phyloP scores from a whole-genome alignment of 1,139 yeast genomes.

The Blastobotrys malaysiensis region DNA sequence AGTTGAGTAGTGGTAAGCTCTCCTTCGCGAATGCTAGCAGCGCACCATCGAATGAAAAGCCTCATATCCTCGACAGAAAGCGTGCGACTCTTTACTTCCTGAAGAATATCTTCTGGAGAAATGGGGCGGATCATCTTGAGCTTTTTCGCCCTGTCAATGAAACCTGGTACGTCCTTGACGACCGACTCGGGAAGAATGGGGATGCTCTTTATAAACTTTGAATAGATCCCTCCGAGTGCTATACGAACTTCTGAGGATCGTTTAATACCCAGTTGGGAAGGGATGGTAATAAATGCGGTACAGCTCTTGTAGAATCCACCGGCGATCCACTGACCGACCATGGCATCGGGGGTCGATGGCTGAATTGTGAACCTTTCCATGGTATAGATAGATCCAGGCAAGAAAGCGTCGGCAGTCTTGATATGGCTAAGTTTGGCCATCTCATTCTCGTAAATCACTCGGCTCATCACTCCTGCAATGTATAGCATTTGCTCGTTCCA shows the following conservation, averaged over 20 bases:
- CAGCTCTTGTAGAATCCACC: conserved; percentile 36
- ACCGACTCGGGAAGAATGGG: conserved; percentile 30
- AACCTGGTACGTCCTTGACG: conserved; percentile 23
- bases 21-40: conserved; percentile 13
- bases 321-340: conserved; percentile 33
- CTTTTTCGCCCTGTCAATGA: conserved; percentile 27
- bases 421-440: conserved; percentile 18
- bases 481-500: conserved; percentile 39
- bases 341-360: conserved; percentile 34
- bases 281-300: conserved; percentile 25
- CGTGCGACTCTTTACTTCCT: conserved; percentile 28
- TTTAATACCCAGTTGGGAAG: conserved; percentile 32
- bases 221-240: conserved; percentile 22
- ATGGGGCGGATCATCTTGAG: conserved; percentile 25
- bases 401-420: conserved; percentile 6
- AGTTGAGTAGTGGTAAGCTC: conserved; percentile 10
- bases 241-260: conserved; percentile 31
- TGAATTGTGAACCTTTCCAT: conserved; percentile 33
- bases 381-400: conserved; percentile 24
- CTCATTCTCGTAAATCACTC: conserved; percentile 36
- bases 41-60: conserved; percentile 24
- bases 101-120: conserved; percentile 25
- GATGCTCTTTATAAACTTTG: conserved; percentile 27
- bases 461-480: conserved; percentile 35
- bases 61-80: conserved; percentile 19